phyloP scores from a whole-genome alignment of 768 basidiomycete species.

The Tricholoma saponaceum region DNA sequence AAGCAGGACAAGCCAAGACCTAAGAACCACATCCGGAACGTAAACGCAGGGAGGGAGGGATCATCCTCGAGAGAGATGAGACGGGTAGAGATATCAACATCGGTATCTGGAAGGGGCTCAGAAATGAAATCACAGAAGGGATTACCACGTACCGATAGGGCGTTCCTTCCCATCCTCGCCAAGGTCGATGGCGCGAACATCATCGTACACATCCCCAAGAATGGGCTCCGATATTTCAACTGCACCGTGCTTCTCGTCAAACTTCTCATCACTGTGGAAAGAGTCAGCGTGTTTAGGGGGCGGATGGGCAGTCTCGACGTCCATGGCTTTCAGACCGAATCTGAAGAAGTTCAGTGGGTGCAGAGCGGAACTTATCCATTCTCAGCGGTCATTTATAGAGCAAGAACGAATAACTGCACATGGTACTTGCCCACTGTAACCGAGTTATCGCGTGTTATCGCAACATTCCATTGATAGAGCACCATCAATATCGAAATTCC shows the following conservation, averaged over 20 bases:
- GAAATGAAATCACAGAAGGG: not conserved
- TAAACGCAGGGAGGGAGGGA: too few relatives aligned
- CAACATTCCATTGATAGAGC: too few relatives aligned
- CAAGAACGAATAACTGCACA: too few relatives aligned
- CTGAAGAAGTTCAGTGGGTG: not conserved
- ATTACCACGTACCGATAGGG: constrained; percentile 2
- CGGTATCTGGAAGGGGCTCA: constrained; percentile 30
- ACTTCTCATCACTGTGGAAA: not conserved
- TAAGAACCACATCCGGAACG: too few relatives aligned
- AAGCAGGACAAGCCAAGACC: too few relatives aligned
- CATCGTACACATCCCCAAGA: constrained; percentile 26
- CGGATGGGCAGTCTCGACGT: not conserved
- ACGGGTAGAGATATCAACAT: constrained; percentile 42
- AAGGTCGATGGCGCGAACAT: constrained; percentile 14
- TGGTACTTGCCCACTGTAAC: too few relatives aligned
- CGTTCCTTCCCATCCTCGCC: constrained; percentile 7
- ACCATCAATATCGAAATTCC: too few relatives aligned
- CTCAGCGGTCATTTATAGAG: not conserved
- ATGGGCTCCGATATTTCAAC: constrained; percentile 1
- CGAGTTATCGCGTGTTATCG: too few relatives aligned
- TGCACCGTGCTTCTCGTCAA: not conserved
- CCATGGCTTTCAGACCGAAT: not conserved
- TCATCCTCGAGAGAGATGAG: constrained; percentile 49
- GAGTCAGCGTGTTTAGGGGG: not conserved
- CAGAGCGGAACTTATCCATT: not conserved